These are phyloP conservation scores for Xylaria sp. DNA, from an alignment of 2,329 filamentous ascomycete genomes.

Conservation along the genomic window DNA sequence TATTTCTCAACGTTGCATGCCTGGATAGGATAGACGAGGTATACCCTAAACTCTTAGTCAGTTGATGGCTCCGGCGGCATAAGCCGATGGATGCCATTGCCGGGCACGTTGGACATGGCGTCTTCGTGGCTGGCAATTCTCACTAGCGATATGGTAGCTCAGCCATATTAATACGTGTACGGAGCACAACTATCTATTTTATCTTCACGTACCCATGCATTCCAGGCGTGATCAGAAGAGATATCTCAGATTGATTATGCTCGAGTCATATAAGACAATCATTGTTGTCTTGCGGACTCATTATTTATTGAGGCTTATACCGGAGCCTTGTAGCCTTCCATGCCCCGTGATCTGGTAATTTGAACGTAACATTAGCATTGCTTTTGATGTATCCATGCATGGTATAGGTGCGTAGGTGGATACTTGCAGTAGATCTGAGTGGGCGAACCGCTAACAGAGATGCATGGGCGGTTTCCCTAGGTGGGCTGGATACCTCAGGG, in stretches of 20 bases:
- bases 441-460: background rate
- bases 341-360: too few relatives aligned
- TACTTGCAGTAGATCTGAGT: background rate
- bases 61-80: conserved; percentile 6
- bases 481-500: conserved; percentile 3
- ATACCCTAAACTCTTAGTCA: conserved; percentile 10
- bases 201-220: too few relatives aligned
- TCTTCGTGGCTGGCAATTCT: background rate
- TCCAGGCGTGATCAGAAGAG: too few relatives aligned
- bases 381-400: background rate
- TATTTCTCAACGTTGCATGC: background rate
- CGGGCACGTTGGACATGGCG: background rate
- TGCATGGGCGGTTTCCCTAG: background rate
- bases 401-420: background rate
- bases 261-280: background rate
- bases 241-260: too few relatives aligned
- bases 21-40: background rate
- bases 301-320: background rate
- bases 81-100: background rate
- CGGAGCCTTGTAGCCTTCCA: too few relatives aligned
- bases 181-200: too few relatives aligned
- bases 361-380: background rate
- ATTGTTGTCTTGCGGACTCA: background rate
- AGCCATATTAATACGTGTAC: too few relatives aligned
- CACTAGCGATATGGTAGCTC: too few relatives aligned